phyloP scores from a whole-genome alignment of 192 early-diverging fungal genomes.

The Lunasporangiospora selenospora region DNA sequence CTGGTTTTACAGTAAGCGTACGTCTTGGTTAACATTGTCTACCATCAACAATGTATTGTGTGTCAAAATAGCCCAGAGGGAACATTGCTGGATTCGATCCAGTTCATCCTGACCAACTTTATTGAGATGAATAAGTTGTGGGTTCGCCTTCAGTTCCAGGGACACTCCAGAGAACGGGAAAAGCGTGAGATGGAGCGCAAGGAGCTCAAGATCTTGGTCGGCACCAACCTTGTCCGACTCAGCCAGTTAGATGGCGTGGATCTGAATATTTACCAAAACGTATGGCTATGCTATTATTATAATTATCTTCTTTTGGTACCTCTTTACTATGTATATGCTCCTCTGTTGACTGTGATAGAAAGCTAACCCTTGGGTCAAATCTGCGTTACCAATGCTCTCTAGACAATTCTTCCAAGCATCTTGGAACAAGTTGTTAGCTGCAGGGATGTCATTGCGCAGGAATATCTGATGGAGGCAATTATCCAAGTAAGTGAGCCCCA shows the following conservation, averaged over 20 bases:
- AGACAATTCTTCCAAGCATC: constrained; percentile 88
- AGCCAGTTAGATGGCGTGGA: constrained; percentile 91
- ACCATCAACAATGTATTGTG: background rate
- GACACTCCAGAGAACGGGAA: constrained; percentile 91
- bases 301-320: background rate
- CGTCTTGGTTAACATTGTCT: background rate
- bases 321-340: background rate
- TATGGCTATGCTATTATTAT: constrained; percentile 18
- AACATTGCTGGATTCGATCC: constrained; percentile 89
- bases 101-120: constrained; percentile 97
- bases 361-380: background rate
- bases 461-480: constrained; percentile 99
- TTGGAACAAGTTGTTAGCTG: constrained; percentile 98
- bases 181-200: constrained; percentile 95
- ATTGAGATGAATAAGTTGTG: constrained; percentile 99
- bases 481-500: constrained; percentile 87
- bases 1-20: background rate
- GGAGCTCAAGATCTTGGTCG: constrained; percentile 95
- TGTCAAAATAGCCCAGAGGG: constrained; percentile 69
- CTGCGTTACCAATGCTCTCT: background rate
- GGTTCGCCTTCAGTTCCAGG: constrained; percentile 98
- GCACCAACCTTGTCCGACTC: constrained; percentile 93
- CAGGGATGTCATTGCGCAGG: constrained; percentile 97
- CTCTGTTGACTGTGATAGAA: background rate
- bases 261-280: constrained; percentile 80